Base-by-base conservation (phyloP, 1,284 basidiomycete genomes). In the Leccinum pachyderme region DNA sequence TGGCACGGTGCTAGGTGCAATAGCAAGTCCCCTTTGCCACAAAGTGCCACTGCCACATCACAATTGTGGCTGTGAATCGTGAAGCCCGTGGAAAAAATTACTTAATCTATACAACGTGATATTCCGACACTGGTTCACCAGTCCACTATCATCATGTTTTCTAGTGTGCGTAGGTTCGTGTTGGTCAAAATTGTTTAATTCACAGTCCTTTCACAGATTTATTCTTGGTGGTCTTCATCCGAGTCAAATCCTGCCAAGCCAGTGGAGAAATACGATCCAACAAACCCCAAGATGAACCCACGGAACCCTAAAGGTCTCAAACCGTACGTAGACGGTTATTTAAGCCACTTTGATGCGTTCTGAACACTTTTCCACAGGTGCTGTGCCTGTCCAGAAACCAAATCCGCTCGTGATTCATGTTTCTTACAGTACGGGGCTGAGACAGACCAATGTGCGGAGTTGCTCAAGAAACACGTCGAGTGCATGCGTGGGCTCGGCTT, bases 381-480 rank as follows among this genome's bases (percentile, higher is more conserved):
- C 69, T 98, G 95, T 67, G 95, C 95, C 46, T 99, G 95, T 72
- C 94, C 95, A 12, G 83, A 95, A 64, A 97, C 95, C 1, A 99
- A 99, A 74, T 83, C 87, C 7, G 81, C 81, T 27, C 82, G 96
- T 33, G 96, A 99, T 73, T 89, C 95, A 63, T 99, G 96, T 75
- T 98, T 97, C 79, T 77, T 98, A 62, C 83, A 85, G 60, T 73
- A 85, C 7, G 81, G 84, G 39, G 83, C 86, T 59, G 89, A 88
- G 5, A 80, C 83, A 56, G 84, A 86, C 57, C 87, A 88, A 70
- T 98, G 95, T 77, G 83, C 81, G 66, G 84, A 89, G 52, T 76
- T 95, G 47, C 82, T 98, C 13, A 81, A 83, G 67, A 81, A 79
- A 61, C 95, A 98, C 67, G 77, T 92, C 54, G 83, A 86, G 32